phyloP scores from a whole-genome alignment of 1,284 basidiomycete genomes.

The Trichosporon faecale region DNA sequence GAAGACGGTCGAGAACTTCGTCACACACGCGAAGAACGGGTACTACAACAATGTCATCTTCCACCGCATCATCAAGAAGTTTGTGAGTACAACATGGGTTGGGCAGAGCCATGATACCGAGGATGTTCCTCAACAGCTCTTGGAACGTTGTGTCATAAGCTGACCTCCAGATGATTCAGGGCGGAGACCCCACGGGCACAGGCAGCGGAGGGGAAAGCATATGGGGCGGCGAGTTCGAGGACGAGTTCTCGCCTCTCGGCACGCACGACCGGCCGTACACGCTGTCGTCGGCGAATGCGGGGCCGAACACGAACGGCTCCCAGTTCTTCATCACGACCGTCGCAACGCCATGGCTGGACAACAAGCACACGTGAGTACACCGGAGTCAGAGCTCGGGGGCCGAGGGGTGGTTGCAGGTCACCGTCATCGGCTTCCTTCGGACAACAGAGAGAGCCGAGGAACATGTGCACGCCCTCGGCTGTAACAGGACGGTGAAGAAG shows the following conservation, averaged over 20 bases:
- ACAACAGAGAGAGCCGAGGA: too few species aligned
- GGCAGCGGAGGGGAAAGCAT: conserved; percentile 96
- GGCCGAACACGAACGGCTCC: conserved; percentile 78
- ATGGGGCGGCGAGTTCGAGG: conserved; percentile 93
- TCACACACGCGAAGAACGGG: conserved; percentile 80
- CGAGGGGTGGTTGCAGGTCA: neutral
- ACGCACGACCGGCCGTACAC: conserved; percentile 95
- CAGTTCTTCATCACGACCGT: conserved; percentile 99
- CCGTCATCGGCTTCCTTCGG: too few species aligned
- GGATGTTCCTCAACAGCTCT: too few species aligned
- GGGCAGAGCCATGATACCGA: too few species aligned
- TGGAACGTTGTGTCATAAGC: neutral
- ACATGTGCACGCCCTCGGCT: too few species aligned
- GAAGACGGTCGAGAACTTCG: conserved; percentile 96
- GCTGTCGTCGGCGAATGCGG: conserved; percentile 93
- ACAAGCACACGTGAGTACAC: conserved; percentile 56
- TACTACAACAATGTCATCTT: conserved; percentile 95
- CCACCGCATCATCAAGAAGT: conserved; percentile 97
- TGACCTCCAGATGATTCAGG: conserved; percentile 78
- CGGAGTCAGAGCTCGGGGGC: neutral
- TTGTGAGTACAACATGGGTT: conserved; percentile 57
- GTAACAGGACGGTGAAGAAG: too few species aligned
- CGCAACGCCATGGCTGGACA: conserved; percentile 83
- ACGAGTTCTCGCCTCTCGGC: conserved; percentile 85
- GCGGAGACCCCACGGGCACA: conserved; percentile 71